These are phyloP conservation scores for Lentithecium fluviatile DNA, from an alignment of 495 filamentous ascomycete species.

Conservation along the genomic window DNA sequence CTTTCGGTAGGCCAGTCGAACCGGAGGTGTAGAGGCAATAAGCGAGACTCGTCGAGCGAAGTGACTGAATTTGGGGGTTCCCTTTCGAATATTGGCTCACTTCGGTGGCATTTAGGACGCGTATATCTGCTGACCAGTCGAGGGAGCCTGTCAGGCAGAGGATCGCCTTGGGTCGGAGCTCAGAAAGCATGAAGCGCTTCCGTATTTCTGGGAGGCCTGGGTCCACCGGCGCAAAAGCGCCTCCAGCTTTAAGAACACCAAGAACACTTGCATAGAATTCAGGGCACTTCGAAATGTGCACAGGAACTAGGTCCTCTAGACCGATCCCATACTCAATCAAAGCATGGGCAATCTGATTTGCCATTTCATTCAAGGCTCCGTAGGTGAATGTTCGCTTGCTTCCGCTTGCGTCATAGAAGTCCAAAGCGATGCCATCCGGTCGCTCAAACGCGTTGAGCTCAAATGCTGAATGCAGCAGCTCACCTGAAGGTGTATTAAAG, in stretches of 20 bases:
- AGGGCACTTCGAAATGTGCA: conserved; percentile 44
- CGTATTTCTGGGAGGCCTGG: conserved; percentile 40
- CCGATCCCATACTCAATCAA: conserved; percentile 34
- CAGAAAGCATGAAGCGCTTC: conserved; percentile 44
- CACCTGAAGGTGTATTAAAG: conserved; percentile 12
- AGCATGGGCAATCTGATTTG: conserved; percentile 45
- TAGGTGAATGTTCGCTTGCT: conserved; percentile 40
- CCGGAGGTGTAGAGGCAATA: conserved; percentile 48
- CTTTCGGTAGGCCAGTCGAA: conserved; percentile 46
- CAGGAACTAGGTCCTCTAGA: conserved; percentile 43
- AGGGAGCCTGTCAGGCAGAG: conserved; percentile 16
- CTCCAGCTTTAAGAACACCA: conserved; percentile 46
- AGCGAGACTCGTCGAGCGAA: conserved; percentile 34
- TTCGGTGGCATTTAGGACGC: conserved; percentile 8
- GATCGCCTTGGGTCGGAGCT: conserved; percentile 40
- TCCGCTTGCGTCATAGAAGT: conserved; percentile 39
- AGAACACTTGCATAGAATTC: conserved; percentile 46
- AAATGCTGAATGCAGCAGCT: conserved; percentile 29
- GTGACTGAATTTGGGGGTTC: conserved; percentile 11
- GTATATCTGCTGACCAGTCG: conserved; percentile 22
- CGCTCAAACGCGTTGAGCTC: conserved; percentile 36
- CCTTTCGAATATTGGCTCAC: conserved; percentile 1
- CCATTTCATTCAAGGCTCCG: conserved; percentile 36
- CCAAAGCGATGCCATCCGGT: conserved; percentile 39
- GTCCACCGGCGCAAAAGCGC: conserved; percentile 45